Conservation (phyloP, 768 basidiomycete genomes). For the Leccinum boreale region DNA sequence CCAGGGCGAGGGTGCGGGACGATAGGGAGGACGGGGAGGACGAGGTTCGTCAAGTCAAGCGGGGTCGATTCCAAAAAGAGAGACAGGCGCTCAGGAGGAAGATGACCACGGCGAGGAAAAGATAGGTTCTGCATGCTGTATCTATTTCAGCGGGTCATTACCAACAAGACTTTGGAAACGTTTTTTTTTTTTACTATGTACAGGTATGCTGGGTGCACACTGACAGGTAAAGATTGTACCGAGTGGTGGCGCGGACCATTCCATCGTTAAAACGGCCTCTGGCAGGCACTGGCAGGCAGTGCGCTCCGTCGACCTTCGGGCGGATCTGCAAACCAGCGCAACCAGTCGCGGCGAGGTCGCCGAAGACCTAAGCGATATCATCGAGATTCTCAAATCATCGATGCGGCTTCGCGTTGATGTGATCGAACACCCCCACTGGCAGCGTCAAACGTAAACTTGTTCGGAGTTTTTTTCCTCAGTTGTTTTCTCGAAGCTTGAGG, state of each 20-base stretch:
- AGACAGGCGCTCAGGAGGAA: conserved; percentile 35
- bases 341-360: conserved; percentile 1
- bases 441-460: no score
- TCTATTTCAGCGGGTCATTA: not conserved
- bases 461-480: no score
- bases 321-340: not conserved
- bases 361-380: conserved; percentile 1
- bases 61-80: conserved; percentile 43
- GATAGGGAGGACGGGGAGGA: conserved; percentile 27
- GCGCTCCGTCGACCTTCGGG: not conserved
- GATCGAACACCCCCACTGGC: not conserved
- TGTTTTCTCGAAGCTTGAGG: no score
- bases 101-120: conserved; percentile 15
- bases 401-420: not conserved
- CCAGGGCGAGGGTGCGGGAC: conserved; percentile 39
- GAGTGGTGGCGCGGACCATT: not conserved
- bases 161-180: not conserved
- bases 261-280: not conserved
- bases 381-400: conserved; percentile 39
- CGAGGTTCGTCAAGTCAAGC: conserved; percentile 33
- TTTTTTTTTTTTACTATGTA: not conserved
- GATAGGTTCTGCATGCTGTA: conserved; percentile 6
- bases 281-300: not conserved
- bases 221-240: not conserved
- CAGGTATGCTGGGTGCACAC: not conserved